Evolutionary conservation across 2,329 filamentous ascomycete genomes (phyloP), one percentile per base, ranked within the genome.

Genomic region (Arthrinium phaeospermum): DNA sequence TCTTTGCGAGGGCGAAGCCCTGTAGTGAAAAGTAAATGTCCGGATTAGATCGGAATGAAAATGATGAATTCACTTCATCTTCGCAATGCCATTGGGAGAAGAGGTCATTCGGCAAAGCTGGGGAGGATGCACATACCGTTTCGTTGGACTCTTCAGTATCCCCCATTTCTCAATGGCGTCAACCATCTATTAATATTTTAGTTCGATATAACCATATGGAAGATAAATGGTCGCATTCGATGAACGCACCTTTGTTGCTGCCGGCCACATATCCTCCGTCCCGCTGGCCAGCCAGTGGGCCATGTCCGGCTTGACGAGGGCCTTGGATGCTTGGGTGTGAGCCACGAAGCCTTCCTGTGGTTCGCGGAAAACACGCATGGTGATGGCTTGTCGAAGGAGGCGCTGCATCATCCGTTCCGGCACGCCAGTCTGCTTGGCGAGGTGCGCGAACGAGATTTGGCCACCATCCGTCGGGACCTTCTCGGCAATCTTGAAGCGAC

Each of bases 221-320:
- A 41, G 7, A 7, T 22, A 19, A 47, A 19, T 47, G 4, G 3
- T 47, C 19, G 4, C 1, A 4, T 4, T 19, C 6, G 3, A 22
- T 0, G 86, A 88, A 81, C 85, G 75, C 88, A 90, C 85, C 89
- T 88, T 57, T 87, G 83, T 75, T 89, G 87, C 72, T 83, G 86
- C 84, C n/a, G 86, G 85, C 73, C 85, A 88, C 71, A 87, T 82
- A 73, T 90, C 88, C 71, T 90, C 87, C 6, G 83, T 79, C 75
- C 89, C 89, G 79, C 88, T 88, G 22, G 86, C 85, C 4, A 90
- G 82, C 87, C 88, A 91, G 74, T 86, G 86, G 70, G 85, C 82
- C 71, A 90, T 83, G 34, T 80, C 77, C 2, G 77, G 74, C 75
- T 90, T 85, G 30, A 64, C 71, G 2, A 79, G 76, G 1, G 77